Evolutionary conservation across 305 asterid genomes (phyloP), one percentile per base, ranked within the genome.

Genomic region (Fraxinus greggii): DNA sequence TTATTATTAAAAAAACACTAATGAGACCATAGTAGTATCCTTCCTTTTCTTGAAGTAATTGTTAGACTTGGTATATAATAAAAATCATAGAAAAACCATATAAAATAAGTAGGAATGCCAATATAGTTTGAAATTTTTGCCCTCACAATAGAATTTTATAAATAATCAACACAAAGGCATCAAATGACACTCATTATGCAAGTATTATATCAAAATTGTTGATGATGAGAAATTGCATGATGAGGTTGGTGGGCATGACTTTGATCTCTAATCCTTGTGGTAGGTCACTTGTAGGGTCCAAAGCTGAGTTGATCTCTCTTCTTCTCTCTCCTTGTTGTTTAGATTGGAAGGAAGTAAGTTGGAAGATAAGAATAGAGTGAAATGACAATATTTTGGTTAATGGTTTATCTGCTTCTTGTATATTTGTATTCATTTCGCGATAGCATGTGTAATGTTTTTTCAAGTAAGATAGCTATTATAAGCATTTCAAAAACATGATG

Each of bases 181-280:
- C 75, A 31, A 17, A 70, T 70, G 75, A 70, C 40, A 70, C 12
- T 70, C 75, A 70, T 70, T 5, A 70, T 29, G 38, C 42, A 70
- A 70, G 38, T 70, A 17, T 70, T 5, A 31, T 13, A 29, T 31
- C 24, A 74, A 79, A n/a, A 72, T 31, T 7, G 38, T 79, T 83
- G 75, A 59, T 51, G 28, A 78, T 48, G 72, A 73, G 38, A 33
- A 45, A 69, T 48, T 73, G 79, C 84, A 79, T 77, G 76, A 77
- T 82, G 19, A 78, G 82, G 82, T 84, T 86, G 88, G 85, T 80
- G 83, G 79, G 63, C 63, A 54, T n/a, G 63, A 54, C 63, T 54
- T 54, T 54, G 63, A n/a, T 82, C 76, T 78, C 75, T 48, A 72
- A 5, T 13, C 36, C n/a, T 29, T 72, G 21, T 80, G 79, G 33